These are phyloP conservation scores for Cyclotella cryptica DNA, from an alignment of 108 stramenopile genomes.

Conservation along the genomic window DNA sequence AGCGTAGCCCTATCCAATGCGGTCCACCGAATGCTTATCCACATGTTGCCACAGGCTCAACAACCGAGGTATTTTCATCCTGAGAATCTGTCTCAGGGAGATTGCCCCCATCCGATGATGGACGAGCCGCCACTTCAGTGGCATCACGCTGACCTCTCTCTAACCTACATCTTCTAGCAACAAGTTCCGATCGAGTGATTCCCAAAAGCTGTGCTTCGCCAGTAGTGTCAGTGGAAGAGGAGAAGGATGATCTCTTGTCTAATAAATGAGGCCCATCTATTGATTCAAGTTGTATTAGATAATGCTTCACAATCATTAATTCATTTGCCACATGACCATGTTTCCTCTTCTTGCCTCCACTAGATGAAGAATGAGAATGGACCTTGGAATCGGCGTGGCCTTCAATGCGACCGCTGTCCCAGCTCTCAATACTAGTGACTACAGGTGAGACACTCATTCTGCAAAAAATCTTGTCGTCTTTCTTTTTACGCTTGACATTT, in stretches of 20 bases:
- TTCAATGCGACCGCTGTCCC: neutral
- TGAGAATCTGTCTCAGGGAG: constrained; percentile 19
- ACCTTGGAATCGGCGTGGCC: neutral
- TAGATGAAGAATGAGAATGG: constrained; percentile 9
- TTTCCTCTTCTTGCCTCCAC: constrained; percentile 48
- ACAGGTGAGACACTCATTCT: constrained; percentile 61
- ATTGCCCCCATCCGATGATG: neutral
- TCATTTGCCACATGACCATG: neutral
- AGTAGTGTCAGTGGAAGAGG: constrained; percentile 54
- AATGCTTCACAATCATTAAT: constrained; percentile 59
- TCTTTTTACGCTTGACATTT: constrained; percentile 52
- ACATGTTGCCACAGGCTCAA: constrained; percentile 35
- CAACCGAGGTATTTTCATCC: constrained; percentile 36
- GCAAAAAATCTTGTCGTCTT: constrained; percentile 48
- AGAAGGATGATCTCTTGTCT: constrained; percentile 21
- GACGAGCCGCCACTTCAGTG: neutral
- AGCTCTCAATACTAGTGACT: constrained; percentile 19
- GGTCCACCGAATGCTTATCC: neutral
- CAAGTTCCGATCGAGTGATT: constrained; percentile 47
- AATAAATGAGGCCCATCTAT: constrained; percentile 28
- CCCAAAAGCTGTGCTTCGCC: constrained; percentile 54
- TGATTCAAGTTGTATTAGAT: constrained; percentile 65
- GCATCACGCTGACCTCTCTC: neutral
- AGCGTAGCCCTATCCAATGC: too few species aligned
- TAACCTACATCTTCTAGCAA: constrained; percentile 28